A percentile compares a stretch with the other conserved stretches of the same genome.
Conservation (phyloP, 73 alveolate species). For the Breviolum minutum region DNA sequence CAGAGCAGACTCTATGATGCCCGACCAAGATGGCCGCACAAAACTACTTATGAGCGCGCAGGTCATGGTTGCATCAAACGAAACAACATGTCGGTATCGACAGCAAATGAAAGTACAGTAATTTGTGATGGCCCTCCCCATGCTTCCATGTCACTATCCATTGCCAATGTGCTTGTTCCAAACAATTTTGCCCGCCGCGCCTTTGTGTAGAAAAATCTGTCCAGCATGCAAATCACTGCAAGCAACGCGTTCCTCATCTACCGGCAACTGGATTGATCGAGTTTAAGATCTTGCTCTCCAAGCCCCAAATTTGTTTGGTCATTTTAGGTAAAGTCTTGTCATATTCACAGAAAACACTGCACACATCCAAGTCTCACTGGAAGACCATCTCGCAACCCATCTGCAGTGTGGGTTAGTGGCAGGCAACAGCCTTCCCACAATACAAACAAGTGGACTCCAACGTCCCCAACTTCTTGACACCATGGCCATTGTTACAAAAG, state of each 20-base stretch:
- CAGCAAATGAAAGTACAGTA: neutral
- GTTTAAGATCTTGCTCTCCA: no score
- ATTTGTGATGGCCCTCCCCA: neutral
- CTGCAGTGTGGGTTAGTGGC: no score
- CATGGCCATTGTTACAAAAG: no score
- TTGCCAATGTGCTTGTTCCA: neutral
- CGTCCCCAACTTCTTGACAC: no score
- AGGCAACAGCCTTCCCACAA: no score
- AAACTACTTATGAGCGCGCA: neutral
- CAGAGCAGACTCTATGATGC: neutral
- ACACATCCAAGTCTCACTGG: no score
- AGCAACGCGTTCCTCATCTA: neutral
- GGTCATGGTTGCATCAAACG: neutral
- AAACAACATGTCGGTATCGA: neutral
- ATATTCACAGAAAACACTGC: no score
- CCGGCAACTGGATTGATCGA: no score
- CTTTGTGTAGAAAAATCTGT: conserved; percentile 28
- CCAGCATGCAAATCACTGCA: conserved; percentile 15
- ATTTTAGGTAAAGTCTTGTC: no score
- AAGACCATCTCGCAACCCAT: no score
- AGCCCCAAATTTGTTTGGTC: no score
- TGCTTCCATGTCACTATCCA: neutral
- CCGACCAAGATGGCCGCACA: neutral
- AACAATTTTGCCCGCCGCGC: neutral
- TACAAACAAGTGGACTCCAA: no score